Conservation (phyloP, 352 stramenopile genomes). For the Globisporangium spinosum region DNA sequence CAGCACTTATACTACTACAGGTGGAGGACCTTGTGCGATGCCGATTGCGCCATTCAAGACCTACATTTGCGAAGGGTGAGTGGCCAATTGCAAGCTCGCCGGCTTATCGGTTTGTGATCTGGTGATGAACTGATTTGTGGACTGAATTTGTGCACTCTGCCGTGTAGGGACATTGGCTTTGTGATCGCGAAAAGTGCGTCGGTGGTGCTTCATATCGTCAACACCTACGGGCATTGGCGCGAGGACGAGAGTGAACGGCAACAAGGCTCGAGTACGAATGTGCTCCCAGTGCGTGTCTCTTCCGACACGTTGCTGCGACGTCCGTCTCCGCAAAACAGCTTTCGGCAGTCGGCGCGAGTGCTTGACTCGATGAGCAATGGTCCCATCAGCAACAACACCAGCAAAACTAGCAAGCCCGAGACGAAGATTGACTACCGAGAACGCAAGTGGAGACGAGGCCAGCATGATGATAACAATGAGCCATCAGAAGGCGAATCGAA, state of each 20-base stretch:
- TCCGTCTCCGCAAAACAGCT: conserved; percentile 28
- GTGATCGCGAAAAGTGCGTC: conserved; percentile 49
- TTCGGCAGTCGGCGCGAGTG: conserved; percentile 21
- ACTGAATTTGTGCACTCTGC: not conserved
- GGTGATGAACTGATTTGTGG: not conserved
- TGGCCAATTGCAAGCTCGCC: not conserved
- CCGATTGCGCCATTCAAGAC: conserved; percentile 40
- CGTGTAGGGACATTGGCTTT: conserved; percentile 58
- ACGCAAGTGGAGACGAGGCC: conserved; percentile 14
- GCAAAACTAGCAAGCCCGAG: not conserved
- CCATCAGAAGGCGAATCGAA: not conserved
- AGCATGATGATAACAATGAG: not conserved
- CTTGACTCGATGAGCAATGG: not conserved
- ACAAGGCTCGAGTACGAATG: conserved; percentile 9
- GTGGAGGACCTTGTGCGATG: conserved; percentile 13
- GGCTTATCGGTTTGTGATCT: not conserved
- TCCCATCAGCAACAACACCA: not conserved
- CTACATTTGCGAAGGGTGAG: conserved; percentile 53
- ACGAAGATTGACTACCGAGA: conserved; percentile 5
- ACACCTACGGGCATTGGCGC: conserved; percentile 48
- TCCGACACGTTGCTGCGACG: conserved; percentile 37
- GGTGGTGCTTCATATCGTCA: conserved; percentile 53
- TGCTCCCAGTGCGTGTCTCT: conserved; percentile 31
- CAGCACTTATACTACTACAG: not conserved
- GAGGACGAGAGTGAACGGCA: conserved; percentile 5